Evolutionary conservation across 129 eudicot species (phyloP), one percentile per base, ranked within the genome.

Genomic region (Kitagawia praeruptora): DNA sequence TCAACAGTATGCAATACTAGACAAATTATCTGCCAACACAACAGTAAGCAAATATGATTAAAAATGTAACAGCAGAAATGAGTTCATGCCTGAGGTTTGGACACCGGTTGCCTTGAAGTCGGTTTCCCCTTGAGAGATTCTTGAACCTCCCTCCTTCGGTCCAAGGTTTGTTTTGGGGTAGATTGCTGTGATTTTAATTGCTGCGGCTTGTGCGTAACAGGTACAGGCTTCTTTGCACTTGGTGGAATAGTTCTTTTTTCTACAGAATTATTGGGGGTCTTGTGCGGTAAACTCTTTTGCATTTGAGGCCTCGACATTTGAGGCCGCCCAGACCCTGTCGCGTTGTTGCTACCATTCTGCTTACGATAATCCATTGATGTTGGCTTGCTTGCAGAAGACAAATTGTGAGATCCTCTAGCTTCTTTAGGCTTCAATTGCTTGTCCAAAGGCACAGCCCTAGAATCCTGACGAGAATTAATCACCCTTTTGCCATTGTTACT

Each of bases 281-380:
- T 92, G 8, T 89, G 66, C 40, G 97, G 89, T 28, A 85, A 10
- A 6, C 75, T 78, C 77, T 83, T 91, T 14, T 85, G 85, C 81
- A 81, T 85, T 25, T 80, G 47, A 61, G 96, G 94, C 89, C 93
- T 61, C 12, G 86, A 83, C 81, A 81, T 84, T 25, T 80, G 47
- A 61, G 96, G 94, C 91, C 91, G 93, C 34, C 90, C 91, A 28
- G 88, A 88, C 75, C 97, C 93, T 87, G 85, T 89, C 42, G 91
- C 96, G 70, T 78, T 91, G 81, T 77, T 88, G 80, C 81, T 87
- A 74, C 86, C 88, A 34, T 77, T 77, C 79, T 89, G 90, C 81
- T 79, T 88, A 76, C 91, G 81, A n/a, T 85, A 69, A 70, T 89
- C 92, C 72, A 77, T 31, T 48, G 93, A 81, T 27, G 79, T 48